Conservation (phyloP, 257 asterid species). For the Solanum habrochaites region DNA sequence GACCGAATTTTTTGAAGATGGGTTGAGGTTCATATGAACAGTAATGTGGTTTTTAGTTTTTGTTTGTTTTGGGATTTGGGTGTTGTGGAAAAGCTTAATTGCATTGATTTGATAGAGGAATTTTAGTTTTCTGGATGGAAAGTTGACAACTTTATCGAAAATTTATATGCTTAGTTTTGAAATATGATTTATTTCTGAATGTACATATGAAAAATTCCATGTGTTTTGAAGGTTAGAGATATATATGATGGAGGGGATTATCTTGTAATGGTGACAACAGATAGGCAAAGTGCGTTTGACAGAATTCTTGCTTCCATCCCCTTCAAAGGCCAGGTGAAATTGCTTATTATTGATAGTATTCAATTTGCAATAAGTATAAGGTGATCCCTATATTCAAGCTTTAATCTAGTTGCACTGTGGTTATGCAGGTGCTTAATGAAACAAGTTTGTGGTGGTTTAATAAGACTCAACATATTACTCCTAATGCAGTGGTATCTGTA, state of each 20-base stretch:
- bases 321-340: conserved; percentile 79
- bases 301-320: conserved; percentile 94
- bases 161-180: neutral
- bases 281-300: conserved; percentile 93
- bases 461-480: conserved; percentile 69
- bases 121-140: neutral
- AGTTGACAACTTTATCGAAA: neutral
- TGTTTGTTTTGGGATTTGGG: neutral
- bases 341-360: neutral
- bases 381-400: neutral
- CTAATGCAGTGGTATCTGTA: conserved; percentile 68
- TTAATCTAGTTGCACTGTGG: neutral
- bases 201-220: neutral
- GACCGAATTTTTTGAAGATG: neutral
- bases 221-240: conserved; percentile 73
- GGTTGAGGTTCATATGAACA: neutral
- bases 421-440: conserved; percentile 74
- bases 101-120: neutral
- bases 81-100: neutral
- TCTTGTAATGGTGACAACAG: conserved; percentile 83
- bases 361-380: neutral
- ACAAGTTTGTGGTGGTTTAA: conserved; percentile 94
- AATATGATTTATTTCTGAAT: neutral
- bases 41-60: neutral
- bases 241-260: conserved; percentile 78